phyloP scores from a whole-genome alignment of 352 stramenopile species.

The Globisporangium lucens region DNA sequence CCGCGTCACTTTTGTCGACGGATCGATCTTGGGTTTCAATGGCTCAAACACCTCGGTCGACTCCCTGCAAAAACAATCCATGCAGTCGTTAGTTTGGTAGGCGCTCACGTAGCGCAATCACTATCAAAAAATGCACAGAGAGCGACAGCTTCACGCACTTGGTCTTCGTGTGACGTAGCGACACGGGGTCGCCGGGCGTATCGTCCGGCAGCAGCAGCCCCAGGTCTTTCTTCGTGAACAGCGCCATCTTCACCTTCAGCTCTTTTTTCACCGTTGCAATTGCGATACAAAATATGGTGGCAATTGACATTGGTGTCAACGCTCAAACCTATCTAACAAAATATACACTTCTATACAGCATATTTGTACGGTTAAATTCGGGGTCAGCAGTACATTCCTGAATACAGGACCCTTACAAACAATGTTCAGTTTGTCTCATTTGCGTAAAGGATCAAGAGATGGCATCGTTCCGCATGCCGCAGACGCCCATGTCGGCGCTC shows the following conservation, averaged over 20 bases:
- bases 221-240: slow-evolving; percentile 89
- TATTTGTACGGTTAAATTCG: not conserved
- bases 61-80: slow-evolving; percentile 32
- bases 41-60: slow-evolving; percentile 69
- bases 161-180: slow-evolving; percentile 70
- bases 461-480: slow-evolving; percentile 23
- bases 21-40: slow-evolving; percentile 77
- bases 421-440: slow-evolving; percentile 9
- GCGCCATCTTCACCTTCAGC: slow-evolving; percentile 40
- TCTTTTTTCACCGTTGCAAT: not conserved
- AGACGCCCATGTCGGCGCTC: slow-evolving; percentile 60
- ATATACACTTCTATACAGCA: not conserved
- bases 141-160: slow-evolving; percentile 26
- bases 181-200: slow-evolving; percentile 71
- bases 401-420: not conserved
- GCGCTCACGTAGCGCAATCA: not conserved
- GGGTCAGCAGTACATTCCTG: not conserved
- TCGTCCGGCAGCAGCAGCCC: slow-evolving; percentile 79
- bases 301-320: not conserved
- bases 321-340: not conserved
- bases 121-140: not conserved
- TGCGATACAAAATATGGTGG: not conserved
- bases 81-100: not conserved
- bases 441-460: not conserved
- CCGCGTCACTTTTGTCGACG: slow-evolving; percentile 75